These are phyloP conservation scores for Rhizophagus clarus DNA, from an alignment of 192 early-diverging fungal species.

Conservation along the genomic window DNA sequence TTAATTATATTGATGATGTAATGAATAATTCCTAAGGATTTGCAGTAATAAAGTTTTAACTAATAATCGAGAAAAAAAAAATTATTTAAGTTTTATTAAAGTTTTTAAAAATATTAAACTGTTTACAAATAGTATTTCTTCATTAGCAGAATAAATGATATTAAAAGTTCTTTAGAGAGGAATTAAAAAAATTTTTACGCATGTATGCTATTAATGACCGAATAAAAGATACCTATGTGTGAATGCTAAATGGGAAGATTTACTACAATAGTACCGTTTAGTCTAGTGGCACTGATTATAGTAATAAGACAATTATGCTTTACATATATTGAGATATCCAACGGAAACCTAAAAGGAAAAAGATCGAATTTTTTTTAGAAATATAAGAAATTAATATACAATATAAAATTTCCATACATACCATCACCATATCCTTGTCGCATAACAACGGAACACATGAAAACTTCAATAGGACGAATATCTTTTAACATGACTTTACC, in stretches of 20 bases:
- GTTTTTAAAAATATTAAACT: no score
- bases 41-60: no score
- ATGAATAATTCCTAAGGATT: no score
- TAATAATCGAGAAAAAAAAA: no score
- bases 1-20: no score
- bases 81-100: no score
- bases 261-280: background rate
- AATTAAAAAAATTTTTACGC: no score
- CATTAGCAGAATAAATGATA: no score
- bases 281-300: no score
- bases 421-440: conserved; percentile 98
- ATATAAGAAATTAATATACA: background rate
- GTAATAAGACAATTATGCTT: conserved; percentile 4
- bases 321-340: conserved; percentile 90
- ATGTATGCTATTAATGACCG: background rate
- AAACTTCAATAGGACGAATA: conserved; percentile 96
- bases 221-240: no score
- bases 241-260: background rate
- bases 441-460: conserved; percentile 99
- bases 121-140: no score
- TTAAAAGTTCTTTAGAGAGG: no score
- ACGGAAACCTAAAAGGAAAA: conserved; percentile 60
- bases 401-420: conserved; percentile 34
- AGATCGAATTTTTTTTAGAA: conserved; percentile 4
- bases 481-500: conserved; percentile 93